phyloP scores from a whole-genome alignment of 306 rosid genomes.

The Echinosophora koreensis region DNA sequence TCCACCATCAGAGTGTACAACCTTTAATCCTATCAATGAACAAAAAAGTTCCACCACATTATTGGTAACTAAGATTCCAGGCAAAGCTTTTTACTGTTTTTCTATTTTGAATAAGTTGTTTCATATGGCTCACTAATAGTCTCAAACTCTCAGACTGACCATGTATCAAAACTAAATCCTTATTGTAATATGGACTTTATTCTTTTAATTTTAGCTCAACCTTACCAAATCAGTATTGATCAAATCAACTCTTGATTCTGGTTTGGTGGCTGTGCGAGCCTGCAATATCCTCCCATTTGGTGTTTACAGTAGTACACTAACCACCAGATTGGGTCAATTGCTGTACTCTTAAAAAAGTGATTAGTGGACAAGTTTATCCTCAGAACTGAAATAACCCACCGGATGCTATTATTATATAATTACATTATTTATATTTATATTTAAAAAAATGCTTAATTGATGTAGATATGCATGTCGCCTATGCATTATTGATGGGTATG shows the following conservation, averaged over 20 bases:
- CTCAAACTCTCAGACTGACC: not conserved
- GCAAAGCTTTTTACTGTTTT: not conserved
- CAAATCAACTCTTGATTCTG: not conserved
- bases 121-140: conserved; percentile 3
- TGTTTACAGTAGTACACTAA: not conserved
- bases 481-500: not conserved
- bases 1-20: not conserved
- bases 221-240: not conserved
- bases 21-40: not conserved
- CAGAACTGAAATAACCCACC: not conserved
- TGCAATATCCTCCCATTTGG: not conserved
- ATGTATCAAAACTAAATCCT: not conserved
- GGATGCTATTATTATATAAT: not conserved
- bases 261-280: not conserved
- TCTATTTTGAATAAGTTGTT: conserved; percentile 8
- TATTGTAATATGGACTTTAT: not conserved
- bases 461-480: conserved; percentile 1
- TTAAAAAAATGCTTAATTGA: not conserved
- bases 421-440: not conserved
- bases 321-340: not conserved
- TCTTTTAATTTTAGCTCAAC: not conserved
- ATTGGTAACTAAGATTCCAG: not conserved
- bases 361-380: conserved; percentile 10
- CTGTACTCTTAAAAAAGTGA: not conserved
- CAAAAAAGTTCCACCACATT: not conserved